These are phyloP conservation scores for Boletellus sp. DNA, from an alignment of 768 basidiomycete genomes.

Conservation along the genomic window DNA sequence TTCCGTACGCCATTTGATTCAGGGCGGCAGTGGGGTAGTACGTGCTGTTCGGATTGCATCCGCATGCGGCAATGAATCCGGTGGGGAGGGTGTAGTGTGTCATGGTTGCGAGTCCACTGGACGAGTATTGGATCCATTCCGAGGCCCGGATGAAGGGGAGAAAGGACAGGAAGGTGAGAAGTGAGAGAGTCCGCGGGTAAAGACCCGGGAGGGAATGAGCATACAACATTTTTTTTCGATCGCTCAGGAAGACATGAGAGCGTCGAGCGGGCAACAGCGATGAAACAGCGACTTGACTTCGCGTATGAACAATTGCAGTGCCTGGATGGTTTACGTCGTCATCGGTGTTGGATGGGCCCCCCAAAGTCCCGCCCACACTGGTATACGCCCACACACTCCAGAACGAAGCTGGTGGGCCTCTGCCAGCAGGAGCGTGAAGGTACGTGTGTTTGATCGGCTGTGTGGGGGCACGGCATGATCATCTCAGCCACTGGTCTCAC, in stretches of 20 bases:
- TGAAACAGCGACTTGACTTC: not conserved
- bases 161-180: constrained; percentile 23
- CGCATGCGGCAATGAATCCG: constrained; percentile 61
- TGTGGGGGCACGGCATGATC: no score
- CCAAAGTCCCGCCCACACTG: no score
- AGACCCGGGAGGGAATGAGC: not conserved
- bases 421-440: no score
- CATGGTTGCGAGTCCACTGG: constrained; percentile 65
- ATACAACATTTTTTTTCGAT: constrained; percentile 15
- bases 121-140: constrained; percentile 63
- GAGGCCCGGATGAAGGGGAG: constrained; percentile 25
- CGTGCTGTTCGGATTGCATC: constrained; percentile 65
- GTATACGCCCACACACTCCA: no score
- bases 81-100: constrained; percentile 64
- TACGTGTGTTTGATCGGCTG: no score
- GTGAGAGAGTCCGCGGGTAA: constrained; percentile 19
- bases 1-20: constrained; percentile 77
- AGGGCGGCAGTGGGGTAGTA: constrained; percentile 76
- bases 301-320: no score
- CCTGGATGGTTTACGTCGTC: no score
- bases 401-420: no score
- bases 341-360: no score
- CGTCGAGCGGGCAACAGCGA: not conserved
- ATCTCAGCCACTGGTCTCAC: no score
- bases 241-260: constrained; percentile 15